Base-by-base conservation (phyloP, 1,284 basidiomycete genomes). In the Vanrija pseudolonga region DNA sequence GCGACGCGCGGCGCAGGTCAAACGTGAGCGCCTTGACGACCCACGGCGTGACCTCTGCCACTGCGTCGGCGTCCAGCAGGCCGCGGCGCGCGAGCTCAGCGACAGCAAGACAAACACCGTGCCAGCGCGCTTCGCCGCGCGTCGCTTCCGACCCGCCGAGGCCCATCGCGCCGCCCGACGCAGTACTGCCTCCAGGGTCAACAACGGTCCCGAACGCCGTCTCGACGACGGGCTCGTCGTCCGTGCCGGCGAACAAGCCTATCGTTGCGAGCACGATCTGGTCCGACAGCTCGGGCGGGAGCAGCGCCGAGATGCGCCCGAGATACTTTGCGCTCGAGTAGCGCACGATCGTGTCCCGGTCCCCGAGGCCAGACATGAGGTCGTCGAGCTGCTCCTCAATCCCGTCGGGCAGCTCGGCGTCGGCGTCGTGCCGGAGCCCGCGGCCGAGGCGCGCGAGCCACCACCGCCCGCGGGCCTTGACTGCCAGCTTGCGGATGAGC, bases 271-370 rank as follows among this genome's bases (percentile, higher is more conserved):
- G 85, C 2, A 92, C 76, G 12, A 98, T 85, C 71, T 98, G 91
- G 28, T 82, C 79, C 0, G 84, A 80, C 64, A 94, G 88, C 14
- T 86, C 84, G 0, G 73, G 56, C 2, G 95, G 90, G 0, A 98
- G 82, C 15, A 88, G 82, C 58, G 88, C 85, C 2, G 90, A 83
- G 40, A 98, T 82, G 7, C 93, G 85, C 6, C 93, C 89, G 12
- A 98, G 78, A 23, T 90, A 91, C 74, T 98, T 99, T 6, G 96
- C 90, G 3, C 90, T 84, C 11, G 94, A 93, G 83, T 92, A 98
- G 45, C 96, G 88, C 19, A 98, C 92, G 26, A 93, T 80, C 0
- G 96, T 97, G 69, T 98, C 94, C 90, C 86, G 90, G 74, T 98
- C 91, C 66, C 90, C 86, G 19, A 98, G 76, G 12, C 82, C 80